Percentiles rank a stretch among this genome's conserved stretches.
phyloP scores from a whole-genome alignment of 306 rosid genomes.

The Citrullus mucosospermus region DNA sequence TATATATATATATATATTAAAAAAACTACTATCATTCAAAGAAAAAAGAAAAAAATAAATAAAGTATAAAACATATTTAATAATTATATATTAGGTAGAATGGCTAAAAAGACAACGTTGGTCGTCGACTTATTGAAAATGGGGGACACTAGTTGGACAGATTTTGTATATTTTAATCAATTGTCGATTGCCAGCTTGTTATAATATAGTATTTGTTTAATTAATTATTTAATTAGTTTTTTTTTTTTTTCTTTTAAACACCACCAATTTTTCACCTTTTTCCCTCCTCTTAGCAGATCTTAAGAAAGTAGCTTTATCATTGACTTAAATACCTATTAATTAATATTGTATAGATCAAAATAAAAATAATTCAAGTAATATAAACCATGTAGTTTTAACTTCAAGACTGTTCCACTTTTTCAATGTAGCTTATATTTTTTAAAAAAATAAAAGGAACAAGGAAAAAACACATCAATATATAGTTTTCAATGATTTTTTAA shows the following conservation, averaged over 20 bases:
- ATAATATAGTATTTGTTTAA: not conserved
- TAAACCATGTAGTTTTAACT: too few species aligned
- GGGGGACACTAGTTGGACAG: not conserved
- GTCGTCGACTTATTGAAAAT: not conserved
- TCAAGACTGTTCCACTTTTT: too few species aligned
- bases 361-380: too few species aligned
- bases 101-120: not conserved
- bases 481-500: too few species aligned
- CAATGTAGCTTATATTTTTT: not conserved
- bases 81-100: not conserved
- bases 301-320: not conserved
- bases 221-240: not conserved
- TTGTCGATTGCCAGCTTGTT: not conserved
- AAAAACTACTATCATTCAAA: too few species aligned
- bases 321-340: not conserved
- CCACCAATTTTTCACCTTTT: not conserved
- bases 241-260: not conserved
- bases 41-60: too few species aligned
- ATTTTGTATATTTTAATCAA: not conserved
- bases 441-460: too few species aligned
- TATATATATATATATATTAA: too few species aligned
- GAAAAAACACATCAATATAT: too few species aligned
- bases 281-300: not conserved
- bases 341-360: too few species aligned
- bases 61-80: not conserved